Conservation (phyloP, 257 asterid species). For the Solanum bukasovii region DNA sequence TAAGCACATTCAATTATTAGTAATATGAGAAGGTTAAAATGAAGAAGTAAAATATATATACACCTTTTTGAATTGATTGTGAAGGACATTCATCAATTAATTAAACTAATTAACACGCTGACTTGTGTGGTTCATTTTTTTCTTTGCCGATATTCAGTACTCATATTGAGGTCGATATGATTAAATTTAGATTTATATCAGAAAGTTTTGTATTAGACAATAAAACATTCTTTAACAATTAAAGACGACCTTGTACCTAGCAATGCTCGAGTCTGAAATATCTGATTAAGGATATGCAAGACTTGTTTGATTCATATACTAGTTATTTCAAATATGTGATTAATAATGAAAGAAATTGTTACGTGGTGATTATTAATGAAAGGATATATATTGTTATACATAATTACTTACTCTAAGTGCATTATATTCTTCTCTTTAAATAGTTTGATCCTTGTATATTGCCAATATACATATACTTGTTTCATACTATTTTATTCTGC, state of each 20-base stretch:
- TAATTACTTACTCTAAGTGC: background rate
- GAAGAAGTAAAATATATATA: background rate
- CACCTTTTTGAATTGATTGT: background rate
- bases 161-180: accelerated
- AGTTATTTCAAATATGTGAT: background rate
- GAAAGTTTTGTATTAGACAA: background rate
- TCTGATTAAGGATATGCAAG: background rate
- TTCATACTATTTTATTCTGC: background rate
- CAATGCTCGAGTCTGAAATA: accelerated
- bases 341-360: background rate
- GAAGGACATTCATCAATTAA: background rate
- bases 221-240: accelerated
- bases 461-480: background rate
- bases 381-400: background rate
- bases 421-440: background rate
- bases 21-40: background rate
- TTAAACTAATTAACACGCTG: background rate
- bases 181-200: background rate
- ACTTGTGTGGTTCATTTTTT: background rate
- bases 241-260: background rate
- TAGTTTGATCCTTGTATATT: background rate
- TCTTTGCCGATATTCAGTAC: background rate
- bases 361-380: background rate
- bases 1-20: background rate
- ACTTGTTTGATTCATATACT: background rate